A percentile compares a stretch with the other conserved stretches of the same genome.
These are phyloP conservation scores for Schoenoplectus tabernaemontani DNA, from an alignment of 202 grass and related monocot species.

Conservation along the genomic window DNA sequence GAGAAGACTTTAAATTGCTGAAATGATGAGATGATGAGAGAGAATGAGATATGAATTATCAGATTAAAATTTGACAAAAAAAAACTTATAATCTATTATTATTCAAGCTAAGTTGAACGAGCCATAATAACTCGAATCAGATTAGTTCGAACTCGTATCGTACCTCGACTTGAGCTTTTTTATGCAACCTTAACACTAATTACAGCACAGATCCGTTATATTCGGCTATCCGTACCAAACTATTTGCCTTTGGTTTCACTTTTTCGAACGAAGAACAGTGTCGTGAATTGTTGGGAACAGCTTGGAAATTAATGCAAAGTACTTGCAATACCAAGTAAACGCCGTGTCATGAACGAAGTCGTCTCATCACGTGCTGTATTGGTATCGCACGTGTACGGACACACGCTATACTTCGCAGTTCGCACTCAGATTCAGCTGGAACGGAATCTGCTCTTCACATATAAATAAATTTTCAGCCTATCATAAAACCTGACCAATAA, in stretches of 20 bases:
- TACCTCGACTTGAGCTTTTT: neutral
- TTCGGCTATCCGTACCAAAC: neutral
- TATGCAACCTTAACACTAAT: neutral
- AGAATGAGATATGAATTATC: too few species aligned
- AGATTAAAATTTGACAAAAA: too few species aligned
- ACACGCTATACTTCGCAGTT: neutral
- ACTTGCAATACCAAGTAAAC: neutral
- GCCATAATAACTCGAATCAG: too few species aligned
- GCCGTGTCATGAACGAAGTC: neutral
- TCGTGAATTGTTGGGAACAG: neutral
- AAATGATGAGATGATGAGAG: too few species aligned
- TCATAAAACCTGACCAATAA: too few species aligned
- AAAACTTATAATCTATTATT: too few species aligned
- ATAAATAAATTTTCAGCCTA: too few species aligned
- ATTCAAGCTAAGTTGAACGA: too few species aligned
- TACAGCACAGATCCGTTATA: constrained; percentile 2
- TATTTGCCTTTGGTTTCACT: neutral
- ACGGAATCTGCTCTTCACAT: too few species aligned
- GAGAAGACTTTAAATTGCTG: too few species aligned
- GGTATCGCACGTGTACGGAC: neutral
- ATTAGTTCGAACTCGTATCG: too few species aligned
- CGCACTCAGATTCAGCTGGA: too few species aligned
- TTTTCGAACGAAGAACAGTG: neutral
- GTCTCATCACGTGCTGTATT: neutral
- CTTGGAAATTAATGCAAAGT: neutral